phyloP scores from a whole-genome alignment of 2,329 filamentous ascomycete species.

The Tolypocladium endophyticum region DNA sequence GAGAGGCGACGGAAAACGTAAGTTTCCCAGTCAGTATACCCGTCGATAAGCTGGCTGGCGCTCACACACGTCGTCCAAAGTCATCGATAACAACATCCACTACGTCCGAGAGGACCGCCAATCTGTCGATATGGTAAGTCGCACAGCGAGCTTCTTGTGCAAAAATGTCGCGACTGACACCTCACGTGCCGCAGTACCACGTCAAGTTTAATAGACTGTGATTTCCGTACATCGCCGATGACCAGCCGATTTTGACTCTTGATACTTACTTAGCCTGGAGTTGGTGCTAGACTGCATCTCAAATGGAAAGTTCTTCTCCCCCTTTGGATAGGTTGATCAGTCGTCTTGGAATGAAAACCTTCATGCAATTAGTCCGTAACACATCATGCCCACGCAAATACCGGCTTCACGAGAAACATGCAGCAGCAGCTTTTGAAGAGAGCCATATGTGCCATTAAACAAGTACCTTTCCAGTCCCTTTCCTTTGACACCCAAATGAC shows the following conservation, averaged over 20 bases:
- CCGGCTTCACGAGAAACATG: neutral
- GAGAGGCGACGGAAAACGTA: conserved; percentile 19
- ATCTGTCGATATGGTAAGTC: conserved; percentile 20
- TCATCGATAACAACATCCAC: conserved; percentile 24
- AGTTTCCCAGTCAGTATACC: conserved; percentile 1
- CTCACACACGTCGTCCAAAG: conserved; percentile 9
- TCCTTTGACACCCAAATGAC: neutral
- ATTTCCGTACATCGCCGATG: neutral
- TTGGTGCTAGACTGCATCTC: neutral
- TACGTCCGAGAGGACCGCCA: conserved; percentile 18
- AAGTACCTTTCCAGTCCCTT: neutral
- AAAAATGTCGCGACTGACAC: neutral
- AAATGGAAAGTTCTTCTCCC: too few species aligned
- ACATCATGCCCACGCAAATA: neutral
- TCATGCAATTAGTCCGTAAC: neutral
- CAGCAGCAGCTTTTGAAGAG: neutral
- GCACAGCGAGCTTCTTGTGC: neutral
- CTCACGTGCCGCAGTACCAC: conserved; percentile 13
- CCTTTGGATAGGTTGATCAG: neutral
- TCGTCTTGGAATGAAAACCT: neutral
- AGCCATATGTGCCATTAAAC: neutral
- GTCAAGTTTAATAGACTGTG: conserved; percentile 9
- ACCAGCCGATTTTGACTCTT: neutral
- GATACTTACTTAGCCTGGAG: neutral
- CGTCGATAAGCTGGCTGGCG: neutral